A percentile compares a stretch with the other conserved stretches of the same genome.
Conservation (phyloP, 2,329 filamentous ascomycete species). For the Hypoxylon sp. region DNA sequence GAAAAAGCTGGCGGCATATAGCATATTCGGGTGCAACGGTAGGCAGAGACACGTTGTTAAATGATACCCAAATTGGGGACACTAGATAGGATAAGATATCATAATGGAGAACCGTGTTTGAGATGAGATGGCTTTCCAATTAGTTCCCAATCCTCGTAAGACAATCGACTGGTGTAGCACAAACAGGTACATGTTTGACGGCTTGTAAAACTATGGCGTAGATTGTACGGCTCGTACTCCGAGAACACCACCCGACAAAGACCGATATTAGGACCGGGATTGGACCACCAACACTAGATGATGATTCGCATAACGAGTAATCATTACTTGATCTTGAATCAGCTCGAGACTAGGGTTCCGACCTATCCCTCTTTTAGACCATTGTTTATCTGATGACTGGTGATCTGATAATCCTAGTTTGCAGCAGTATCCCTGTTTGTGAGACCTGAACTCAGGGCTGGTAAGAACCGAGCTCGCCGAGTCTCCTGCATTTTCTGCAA, state of each 20-base stretch:
- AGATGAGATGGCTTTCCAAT: constrained; percentile 11
- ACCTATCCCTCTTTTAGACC: constrained; percentile 30
- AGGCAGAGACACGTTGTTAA: constrained; percentile 13
- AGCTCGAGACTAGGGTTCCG: constrained; percentile 37
- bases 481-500: constrained; percentile 29
- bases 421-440: constrained; percentile 39
- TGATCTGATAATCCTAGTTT: constrained; percentile 46
- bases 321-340: constrained; percentile 43
- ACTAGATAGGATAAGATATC: constrained; percentile 23
- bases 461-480: constrained; percentile 32
- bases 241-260: constrained; percentile 27
- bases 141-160: constrained; percentile 1
- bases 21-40: constrained; percentile 28
- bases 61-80: constrained; percentile 33
- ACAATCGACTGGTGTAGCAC: constrained; percentile 13
- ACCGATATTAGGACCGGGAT: constrained; percentile 40
- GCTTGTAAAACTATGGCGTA: neutral
- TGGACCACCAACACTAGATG: constrained; percentile 18
- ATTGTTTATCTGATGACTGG: constrained; percentile 42
- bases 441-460: constrained; percentile 36
- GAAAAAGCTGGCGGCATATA: constrained; percentile 4
- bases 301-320: constrained; percentile 38
- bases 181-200: neutral
- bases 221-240: constrained; percentile 28
- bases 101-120: constrained; percentile 22